Evolutionary conservation across 2,329 filamentous ascomycete genomes (phyloP), one percentile per base, ranked within the genome.

Genomic region (Phaeosphaeria sp.): DNA sequence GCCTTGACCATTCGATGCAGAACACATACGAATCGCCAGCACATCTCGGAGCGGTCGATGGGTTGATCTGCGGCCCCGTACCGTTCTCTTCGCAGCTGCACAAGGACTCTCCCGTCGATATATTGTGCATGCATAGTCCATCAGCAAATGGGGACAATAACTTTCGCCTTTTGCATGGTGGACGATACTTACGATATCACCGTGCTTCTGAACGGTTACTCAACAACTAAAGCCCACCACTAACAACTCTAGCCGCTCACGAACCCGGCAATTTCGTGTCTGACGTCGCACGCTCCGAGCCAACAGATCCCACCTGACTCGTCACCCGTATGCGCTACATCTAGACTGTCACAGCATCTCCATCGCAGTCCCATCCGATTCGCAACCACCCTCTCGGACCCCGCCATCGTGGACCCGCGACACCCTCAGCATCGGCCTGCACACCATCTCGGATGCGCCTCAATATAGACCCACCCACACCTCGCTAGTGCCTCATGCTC

Each of bases 401-500:
- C 25, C 49, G 30, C n/a, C 49, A 51, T 20, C 22, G 27, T 30
- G 30, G 27, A 47, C 20, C 27, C 30, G 30, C 25, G 8, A 42
- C 21, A 48, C 13, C 36, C 45, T 20, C 43, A 30, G 24, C 27
- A 51, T 15, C 48, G 25, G 40, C 43, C 48, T 36, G 40, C 46
- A 49, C 46, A 49, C 25, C 24, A 24, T 49, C 44, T 21, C 25
- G 30, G 27, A 20, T 17, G 18, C 49, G 36, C 20, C 22, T 46
- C 45, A 39, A 51, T 49, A 44, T 22, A 56, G 49, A 49, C 53
- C 56, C 49, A 46, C 49, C 18, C 43, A 42, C 47, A 25, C 18
- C n/a, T 43, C 30, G 25, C 45, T 36, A 47, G 54, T 33, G 33
- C 45, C 20, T 39, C 49, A 48, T 17, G n/a, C 18, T 24, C 30